Base-by-base conservation (phyloP, 768 basidiomycete genomes). In the Podaxis sp. region DNA sequence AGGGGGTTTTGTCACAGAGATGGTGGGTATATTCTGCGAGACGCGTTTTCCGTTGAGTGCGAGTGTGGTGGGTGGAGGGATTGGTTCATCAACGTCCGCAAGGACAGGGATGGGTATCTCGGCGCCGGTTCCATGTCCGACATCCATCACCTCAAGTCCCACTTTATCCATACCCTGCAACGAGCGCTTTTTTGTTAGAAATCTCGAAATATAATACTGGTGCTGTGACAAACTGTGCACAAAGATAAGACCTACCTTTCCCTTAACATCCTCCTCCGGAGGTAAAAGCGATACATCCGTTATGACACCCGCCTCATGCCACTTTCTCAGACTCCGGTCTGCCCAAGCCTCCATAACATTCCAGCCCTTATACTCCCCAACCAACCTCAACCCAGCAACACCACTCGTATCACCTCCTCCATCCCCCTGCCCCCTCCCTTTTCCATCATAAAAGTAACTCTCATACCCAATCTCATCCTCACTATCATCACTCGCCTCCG, bases 271-370 rank as follows among this genome's bases (percentile, higher is more conserved):
- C 66, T 80, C 75, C n/a, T 69, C 74, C 4, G 75, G 62, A 36
- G 78, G 72, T 40, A 75, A 60, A 24, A 80, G 65, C 33, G 75
- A 77, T 44, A 77, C 71, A 56, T 86, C 85, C 30, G 85, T 74
- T 37, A 93, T 80, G 37, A 94, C 73, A 2, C 95, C 95, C 26
- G 86, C 81, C 67, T 91, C 87, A 59, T 89, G 86, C 95, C 96
- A 98, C 72, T 87, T 86, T 71, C 89, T 84, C 53, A 95, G 80
- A 75, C 94, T 95, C 67, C 83, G 82, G 76, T 97, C 96, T 53
- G 93, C 95, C 90, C 90, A 92, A 13, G 95, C 96, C 73, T 98
- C 95, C 63, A 97, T 74, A 5, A 95, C 91, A 71, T 82, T 91
- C 95, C 95, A 97, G 5, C 96, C 95, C 73, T 85, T 84, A 71